Evolutionary conservation across 352 stramenopile species (phyloP).

Genomic region (Phytopythium sindhum): DNA sequence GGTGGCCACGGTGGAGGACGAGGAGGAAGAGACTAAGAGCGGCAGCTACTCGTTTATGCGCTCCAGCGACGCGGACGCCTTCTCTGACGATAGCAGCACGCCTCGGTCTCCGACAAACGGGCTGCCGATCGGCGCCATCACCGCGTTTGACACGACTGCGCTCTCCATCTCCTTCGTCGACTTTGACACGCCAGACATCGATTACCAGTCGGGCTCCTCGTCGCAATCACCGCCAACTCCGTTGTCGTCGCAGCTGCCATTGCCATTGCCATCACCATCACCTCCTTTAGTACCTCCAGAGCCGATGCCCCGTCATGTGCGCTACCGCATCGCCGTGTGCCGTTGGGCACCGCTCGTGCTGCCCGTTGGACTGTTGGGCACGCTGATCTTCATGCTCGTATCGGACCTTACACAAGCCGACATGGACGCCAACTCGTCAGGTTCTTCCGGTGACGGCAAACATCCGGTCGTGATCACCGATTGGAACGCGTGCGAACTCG

Average conservation of each 20-base stretch:
- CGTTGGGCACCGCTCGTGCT: slow-evolving; percentile 32
- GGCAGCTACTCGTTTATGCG: slow-evolving; percentile 6
- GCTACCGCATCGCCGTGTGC: slow-evolving; percentile 23
- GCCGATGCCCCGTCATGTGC: slow-evolving; percentile 27
- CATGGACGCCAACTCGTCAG: slow-evolving; percentile 14
- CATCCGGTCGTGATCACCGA: slow-evolving; percentile 13
- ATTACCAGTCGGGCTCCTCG: neutral
- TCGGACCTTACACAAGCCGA: slow-evolving; percentile 25
- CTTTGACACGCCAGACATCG: slow-evolving; percentile 1
- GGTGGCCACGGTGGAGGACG: neutral
- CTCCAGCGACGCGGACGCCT: neutral
- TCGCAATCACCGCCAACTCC: neutral
- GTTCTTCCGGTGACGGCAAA: slow-evolving; percentile 2
- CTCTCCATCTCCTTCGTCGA: slow-evolving; percentile 23
- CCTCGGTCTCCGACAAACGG: neutral
- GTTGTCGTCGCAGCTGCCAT: neutral
- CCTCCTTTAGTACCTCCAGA: slow-evolving; percentile 1
- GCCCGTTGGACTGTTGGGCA: slow-evolving; percentile 25
- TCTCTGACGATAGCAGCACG: slow-evolving; percentile 4
- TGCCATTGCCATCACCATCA: neutral
- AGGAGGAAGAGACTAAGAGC: neutral
- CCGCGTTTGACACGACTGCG: slow-evolving; percentile 14
- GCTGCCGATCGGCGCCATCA: slow-evolving; percentile 3
- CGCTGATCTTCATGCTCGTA: slow-evolving; percentile 29
- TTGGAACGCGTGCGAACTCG: slow-evolving; percentile 32